These are phyloP conservation scores for Lyophyllum semitale DNA, from an alignment of 768 basidiomycete genomes.

Conservation along the genomic window DNA sequence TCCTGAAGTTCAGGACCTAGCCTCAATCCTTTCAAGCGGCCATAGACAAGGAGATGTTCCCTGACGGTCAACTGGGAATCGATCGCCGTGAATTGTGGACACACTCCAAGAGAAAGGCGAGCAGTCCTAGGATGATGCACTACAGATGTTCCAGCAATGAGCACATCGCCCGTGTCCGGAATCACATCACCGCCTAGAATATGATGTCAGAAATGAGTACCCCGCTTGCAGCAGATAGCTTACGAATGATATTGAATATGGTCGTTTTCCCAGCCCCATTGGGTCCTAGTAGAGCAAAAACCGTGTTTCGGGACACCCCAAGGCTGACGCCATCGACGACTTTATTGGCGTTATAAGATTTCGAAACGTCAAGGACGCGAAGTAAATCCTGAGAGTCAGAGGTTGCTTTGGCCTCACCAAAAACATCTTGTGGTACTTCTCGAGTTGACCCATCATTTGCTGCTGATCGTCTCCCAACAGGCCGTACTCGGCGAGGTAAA, in stretches of 20 bases:
- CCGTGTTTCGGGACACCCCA: constrained; percentile 58
- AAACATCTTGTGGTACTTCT: constrained; percentile 46
- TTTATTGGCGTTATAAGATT: constrained; percentile 53
- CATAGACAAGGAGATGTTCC: constrained; percentile 74
- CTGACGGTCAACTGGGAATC: constrained; percentile 77
- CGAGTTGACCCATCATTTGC: constrained; percentile 8
- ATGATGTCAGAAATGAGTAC: background rate
- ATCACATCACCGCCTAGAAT: constrained; percentile 62
- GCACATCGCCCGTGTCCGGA: constrained; percentile 69
- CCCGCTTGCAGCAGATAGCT: constrained; percentile 22
- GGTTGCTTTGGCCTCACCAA: constrained; percentile 51
- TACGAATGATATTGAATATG: constrained; percentile 79
- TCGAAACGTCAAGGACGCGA: constrained; percentile 63
- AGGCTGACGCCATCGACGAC: constrained; percentile 79
- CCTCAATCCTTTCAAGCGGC: constrained; percentile 68
- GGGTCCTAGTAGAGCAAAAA: constrained; percentile 77
- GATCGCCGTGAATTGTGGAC: constrained; percentile 84
- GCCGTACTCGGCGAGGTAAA: constrained; percentile 39
- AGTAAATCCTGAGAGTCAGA: constrained; percentile 55
- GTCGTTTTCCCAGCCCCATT: constrained; percentile 88
- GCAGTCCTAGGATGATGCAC: constrained; percentile 64
- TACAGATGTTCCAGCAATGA: constrained; percentile 68
- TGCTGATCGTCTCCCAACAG: constrained; percentile 14
- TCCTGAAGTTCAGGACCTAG: constrained; percentile 47
- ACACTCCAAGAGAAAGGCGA: constrained; percentile 73